These are phyloP conservation scores for Neocallimastix lanati DNA, from an alignment of 192 early-diverging fungal genomes.

Conservation along the genomic window DNA sequence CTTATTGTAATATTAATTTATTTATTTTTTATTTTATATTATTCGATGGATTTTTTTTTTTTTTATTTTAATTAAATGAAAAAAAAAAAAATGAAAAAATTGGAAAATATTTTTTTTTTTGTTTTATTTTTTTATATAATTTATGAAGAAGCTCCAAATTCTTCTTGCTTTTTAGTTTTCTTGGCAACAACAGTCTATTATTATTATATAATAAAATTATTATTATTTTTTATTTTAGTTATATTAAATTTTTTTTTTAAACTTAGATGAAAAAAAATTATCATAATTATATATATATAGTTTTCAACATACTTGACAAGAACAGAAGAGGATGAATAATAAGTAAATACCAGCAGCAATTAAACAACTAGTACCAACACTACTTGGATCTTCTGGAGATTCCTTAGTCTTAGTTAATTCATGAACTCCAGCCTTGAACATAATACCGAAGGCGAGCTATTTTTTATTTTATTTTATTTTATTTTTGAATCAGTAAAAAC, in stretches of 20 bases:
- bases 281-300: no score
- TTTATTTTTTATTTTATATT: background rate
- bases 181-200: background rate
- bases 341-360: background rate
- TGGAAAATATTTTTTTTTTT: background rate
- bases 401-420: background rate
- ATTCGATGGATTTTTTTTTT: background rate
- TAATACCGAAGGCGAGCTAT: background rate
- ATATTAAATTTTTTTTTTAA: no score
- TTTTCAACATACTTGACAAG: background rate
- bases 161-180: background rate
- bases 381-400: background rate
- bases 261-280: no score
- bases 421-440: background rate
- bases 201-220: no score
- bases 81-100: no score
- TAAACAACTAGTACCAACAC: background rate
- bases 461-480: background rate
- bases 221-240: no score
- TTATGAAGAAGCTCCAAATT: background rate
- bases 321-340: background rate
- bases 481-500: no score
- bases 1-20: background rate
- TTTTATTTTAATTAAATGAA: no score
- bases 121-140: background rate